These are phyloP conservation scores for Petunia hybrid DNA, from an alignment of 305 asterid species.

Conservation along the genomic window DNA sequence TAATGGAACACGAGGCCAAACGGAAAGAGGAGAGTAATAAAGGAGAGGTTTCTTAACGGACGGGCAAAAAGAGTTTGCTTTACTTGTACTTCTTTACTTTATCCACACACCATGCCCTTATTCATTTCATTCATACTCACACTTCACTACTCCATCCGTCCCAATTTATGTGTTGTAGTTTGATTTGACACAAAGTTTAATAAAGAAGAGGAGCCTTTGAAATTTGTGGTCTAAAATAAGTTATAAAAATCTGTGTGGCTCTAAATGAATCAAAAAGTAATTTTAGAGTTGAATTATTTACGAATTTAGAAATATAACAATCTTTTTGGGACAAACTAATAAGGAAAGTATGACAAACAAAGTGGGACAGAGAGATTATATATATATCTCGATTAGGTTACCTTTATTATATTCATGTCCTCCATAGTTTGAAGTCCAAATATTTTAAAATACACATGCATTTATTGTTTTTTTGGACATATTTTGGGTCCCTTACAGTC, in stretches of 20 bases:
- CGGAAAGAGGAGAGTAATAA: background rate
- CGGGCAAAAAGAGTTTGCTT: slow-evolving; percentile 46
- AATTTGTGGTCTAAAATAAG: background rate
- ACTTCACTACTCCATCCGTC: background rate
- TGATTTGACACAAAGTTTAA: background rate
- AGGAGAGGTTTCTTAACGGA: slow-evolving; percentile 49
- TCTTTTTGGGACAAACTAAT: no score
- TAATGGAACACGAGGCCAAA: slow-evolving; percentile 28
- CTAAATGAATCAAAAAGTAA: background rate
- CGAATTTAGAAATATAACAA: no score
- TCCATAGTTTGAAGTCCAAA: background rate
- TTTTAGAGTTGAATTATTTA: no score
- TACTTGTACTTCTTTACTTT: slow-evolving; percentile 42
- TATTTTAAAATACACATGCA: background rate
- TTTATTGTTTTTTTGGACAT: background rate
- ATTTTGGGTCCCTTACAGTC: background rate
- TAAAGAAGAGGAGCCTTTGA: no score
- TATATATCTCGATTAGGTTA: background rate
- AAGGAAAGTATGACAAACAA: no score
- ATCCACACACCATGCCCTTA: slow-evolving; percentile 23
- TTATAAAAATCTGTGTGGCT: background rate
- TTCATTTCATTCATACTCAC: background rate
- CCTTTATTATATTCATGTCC: slow-evolving; percentile 6
- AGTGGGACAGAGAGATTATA: background rate
- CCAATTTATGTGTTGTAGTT: background rate